Percentiles rank a stretch among this genome's conserved stretches.
Conservation (phyloP, 192 early-diverging fungal species). For the Mortierella claussenii region DNA sequence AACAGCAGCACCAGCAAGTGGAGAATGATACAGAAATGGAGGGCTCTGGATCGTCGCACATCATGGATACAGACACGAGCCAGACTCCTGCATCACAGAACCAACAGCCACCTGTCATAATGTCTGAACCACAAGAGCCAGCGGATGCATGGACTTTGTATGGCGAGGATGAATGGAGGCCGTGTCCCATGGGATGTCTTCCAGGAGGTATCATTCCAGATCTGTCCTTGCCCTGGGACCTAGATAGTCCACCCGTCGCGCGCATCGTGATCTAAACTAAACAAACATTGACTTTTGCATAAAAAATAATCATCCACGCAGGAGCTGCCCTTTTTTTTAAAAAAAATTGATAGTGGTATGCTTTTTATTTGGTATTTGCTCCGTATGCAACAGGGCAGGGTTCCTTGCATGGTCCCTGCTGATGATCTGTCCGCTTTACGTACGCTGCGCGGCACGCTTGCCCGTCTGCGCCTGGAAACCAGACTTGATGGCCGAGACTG, state of each 20-base stretch:
- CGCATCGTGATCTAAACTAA: constrained; percentile 19
- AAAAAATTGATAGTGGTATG: too few relatives aligned
- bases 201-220: constrained; percentile 46
- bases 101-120: not conserved
- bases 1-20: not conserved
- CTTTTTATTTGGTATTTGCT: too few relatives aligned
- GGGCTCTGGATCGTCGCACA: not conserved
- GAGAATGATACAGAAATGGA: not conserved
- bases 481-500: constrained; percentile 96
- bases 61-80: not conserved
- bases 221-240: constrained; percentile 37
- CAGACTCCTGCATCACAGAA: not conserved
- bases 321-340: too few relatives aligned
- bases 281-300: not conserved
- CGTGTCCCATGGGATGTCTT: constrained; percentile 46
- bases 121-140: not conserved
- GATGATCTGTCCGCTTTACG: too few relatives aligned
- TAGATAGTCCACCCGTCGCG: constrained; percentile 42
- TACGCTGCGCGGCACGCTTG: constrained; percentile 62
- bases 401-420: too few relatives aligned
- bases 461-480: constrained; percentile 93
- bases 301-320: too few relatives aligned
- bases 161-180: constrained; percentile 28
- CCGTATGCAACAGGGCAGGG: too few relatives aligned
- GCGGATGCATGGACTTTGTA: constrained; percentile 23